These are phyloP conservation scores for Crassisporium funariophilum DNA, from an alignment of 768 basidiomycete species.

Conservation along the genomic window DNA sequence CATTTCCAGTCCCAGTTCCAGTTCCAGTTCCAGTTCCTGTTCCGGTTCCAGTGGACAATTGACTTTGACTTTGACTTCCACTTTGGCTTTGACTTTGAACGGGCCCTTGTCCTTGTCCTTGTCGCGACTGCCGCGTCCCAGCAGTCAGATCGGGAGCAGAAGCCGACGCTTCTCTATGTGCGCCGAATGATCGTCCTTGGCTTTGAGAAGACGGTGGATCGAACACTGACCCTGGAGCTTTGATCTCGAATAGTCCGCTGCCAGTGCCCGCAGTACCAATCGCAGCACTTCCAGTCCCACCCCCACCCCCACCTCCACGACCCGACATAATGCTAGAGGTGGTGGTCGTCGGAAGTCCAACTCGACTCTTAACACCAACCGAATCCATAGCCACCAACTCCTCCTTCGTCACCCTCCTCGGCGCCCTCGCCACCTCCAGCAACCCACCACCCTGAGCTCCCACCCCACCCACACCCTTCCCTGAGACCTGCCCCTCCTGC, in stretches of 20 bases:
- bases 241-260: slow-evolving; percentile 19
- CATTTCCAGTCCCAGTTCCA: too few species aligned
- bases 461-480: slow-evolving; percentile 18
- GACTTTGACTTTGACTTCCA: too few species aligned
- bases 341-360: slow-evolving; percentile 2
- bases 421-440: slow-evolving; percentile 50
- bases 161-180: background rate
- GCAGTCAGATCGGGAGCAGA: slow-evolving; percentile 5
- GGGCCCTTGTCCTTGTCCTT: too few species aligned
- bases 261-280: background rate
- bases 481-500: background rate
- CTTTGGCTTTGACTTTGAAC: too few species aligned
- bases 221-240: slow-evolving; percentile 41
- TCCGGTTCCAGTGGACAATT: too few species aligned
- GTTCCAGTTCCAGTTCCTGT: too few species aligned
- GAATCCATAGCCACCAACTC: slow-evolving; percentile 27
- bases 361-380: slow-evolving; percentile 3
- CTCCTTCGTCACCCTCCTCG: slow-evolving; percentile 39
- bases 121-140: too few species aligned
- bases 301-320: background rate
- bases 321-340: background rate
- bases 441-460: slow-evolving; percentile 16
- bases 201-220: slow-evolving; percentile 21
- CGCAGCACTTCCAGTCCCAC: background rate
- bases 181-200: slow-evolving; percentile 4